Evolutionary conservation across 306 rosid genomes (phyloP).

Genomic region (Vigna radiata): DNA sequence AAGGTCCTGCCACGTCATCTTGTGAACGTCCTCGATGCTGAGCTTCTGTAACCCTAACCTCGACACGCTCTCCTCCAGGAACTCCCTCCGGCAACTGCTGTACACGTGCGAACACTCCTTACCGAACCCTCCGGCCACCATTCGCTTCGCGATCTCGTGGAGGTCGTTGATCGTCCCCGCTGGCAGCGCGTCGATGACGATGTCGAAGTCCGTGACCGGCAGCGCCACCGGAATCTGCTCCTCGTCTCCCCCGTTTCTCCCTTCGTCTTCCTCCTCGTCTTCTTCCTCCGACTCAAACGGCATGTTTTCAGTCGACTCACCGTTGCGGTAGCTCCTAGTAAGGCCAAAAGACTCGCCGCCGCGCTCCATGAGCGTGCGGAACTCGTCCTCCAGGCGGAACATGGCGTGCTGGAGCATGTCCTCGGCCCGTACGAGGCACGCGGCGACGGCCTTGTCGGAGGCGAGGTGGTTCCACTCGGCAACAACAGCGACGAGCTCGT

Average conservation of each 20-base stretch:
- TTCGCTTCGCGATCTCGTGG: slow-evolving; percentile 90
- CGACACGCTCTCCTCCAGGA: slow-evolving; percentile 84
- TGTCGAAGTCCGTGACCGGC: slow-evolving; percentile 75
- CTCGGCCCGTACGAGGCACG: slow-evolving; percentile 75
- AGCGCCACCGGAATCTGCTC: slow-evolving; percentile 74
- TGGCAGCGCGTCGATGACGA: slow-evolving; percentile 87
- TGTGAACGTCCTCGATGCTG: slow-evolving; percentile 87
- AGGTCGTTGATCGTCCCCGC: slow-evolving; percentile 80
- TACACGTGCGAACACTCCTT: slow-evolving; percentile 92
- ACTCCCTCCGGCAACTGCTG: slow-evolving; percentile 85
- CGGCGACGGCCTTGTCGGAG: slow-evolving; percentile 61
- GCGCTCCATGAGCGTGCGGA: slow-evolving; percentile 86
- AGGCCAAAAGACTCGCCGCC: slow-evolving; percentile 84
- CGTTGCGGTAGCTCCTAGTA: slow-evolving; percentile 52
- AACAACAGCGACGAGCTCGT: slow-evolving; percentile 65
- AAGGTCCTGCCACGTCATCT: slow-evolving; percentile 82
- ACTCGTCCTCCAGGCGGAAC: slow-evolving; percentile 91
- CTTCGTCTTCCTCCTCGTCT: slow-evolving; percentile 49
- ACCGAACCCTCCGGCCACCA: slow-evolving; percentile 89
- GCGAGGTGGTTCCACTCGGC: slow-evolving; percentile 82
- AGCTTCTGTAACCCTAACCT: slow-evolving; percentile 89
- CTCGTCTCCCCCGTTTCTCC: slow-evolving; percentile 38
- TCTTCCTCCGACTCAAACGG: slow-evolving; percentile 76
- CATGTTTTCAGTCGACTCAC: slow-evolving; percentile 59
- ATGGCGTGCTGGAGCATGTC: slow-evolving; percentile 88